These are phyloP conservation scores for Trichomonas vaginalis DNA, from an alignment of 208 protist genomes.

Conservation along the genomic window DNA sequence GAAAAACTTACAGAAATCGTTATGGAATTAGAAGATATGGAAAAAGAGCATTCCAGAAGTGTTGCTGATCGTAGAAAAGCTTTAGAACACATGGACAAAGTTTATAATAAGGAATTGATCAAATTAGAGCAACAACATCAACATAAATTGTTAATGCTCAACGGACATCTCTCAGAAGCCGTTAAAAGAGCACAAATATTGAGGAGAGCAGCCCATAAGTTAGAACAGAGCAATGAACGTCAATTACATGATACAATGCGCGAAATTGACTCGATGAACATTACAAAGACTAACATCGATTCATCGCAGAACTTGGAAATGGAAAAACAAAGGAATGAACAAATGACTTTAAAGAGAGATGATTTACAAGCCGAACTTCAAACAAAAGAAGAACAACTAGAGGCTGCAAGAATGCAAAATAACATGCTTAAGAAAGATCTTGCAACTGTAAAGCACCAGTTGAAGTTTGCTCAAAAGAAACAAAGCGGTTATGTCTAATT, in stretches of 20 bases:
- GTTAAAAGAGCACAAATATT: background rate
- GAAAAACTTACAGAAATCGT: background rate
- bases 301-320: background rate
- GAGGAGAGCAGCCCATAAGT: background rate
- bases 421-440: background rate
- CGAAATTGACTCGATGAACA: background rate
- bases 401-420: background rate
- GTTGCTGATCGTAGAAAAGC: background rate
- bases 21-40: background rate
- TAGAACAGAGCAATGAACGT: background rate
- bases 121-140: background rate
- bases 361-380: background rate
- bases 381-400: background rate
- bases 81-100: background rate
- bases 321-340: background rate
- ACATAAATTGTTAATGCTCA: background rate
- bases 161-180: background rate
- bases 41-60: background rate
- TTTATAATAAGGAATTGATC: background rate
- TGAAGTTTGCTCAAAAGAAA: background rate
- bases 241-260: background rate
- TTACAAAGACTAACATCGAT: background rate
- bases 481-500: background rate
- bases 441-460: background rate
- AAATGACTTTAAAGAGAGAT: background rate